phyloP scores from a whole-genome alignment of 805 yeast genomes.

The Candida ovalis region DNA sequence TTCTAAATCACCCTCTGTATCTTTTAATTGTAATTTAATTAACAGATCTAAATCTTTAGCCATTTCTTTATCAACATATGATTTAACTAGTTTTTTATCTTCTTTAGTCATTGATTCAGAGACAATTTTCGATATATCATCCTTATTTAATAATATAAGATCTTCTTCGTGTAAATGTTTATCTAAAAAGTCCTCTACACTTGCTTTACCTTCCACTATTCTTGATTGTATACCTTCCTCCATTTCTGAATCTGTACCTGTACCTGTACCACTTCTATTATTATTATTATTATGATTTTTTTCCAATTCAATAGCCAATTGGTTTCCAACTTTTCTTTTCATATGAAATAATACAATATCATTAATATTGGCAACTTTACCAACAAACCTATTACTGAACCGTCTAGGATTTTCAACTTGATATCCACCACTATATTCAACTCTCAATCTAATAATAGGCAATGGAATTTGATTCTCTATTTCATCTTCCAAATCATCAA shows the following conservation, averaged over 20 bases:
- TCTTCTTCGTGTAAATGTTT: slow-evolving; percentile 59
- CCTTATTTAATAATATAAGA: slow-evolving; percentile 67
- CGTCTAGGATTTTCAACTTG: slow-evolving; percentile 89
- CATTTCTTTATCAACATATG: slow-evolving; percentile 57
- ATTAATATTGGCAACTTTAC: slow-evolving; percentile 85
- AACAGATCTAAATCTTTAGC: slow-evolving; percentile 48
- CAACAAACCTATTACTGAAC: slow-evolving; percentile 87
- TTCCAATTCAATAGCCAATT: slow-evolving; percentile 13
- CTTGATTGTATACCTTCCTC: slow-evolving; percentile 24
- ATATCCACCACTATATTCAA: slow-evolving; percentile 86
- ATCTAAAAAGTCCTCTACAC: slow-evolving; percentile 50
- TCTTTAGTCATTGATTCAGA: slow-evolving; percentile 74
- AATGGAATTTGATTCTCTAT: slow-evolving; percentile 46
- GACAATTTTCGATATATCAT: slow-evolving; percentile 71
- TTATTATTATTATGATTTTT: slow-evolving; percentile 11
- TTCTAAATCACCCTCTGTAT: slow-evolving; percentile 34
- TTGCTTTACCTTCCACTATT: slow-evolving; percentile 15
- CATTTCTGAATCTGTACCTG: no score
- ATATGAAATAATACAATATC: slow-evolving; percentile 74
- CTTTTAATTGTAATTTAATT: slow-evolving; percentile 33
- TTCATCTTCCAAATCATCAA: slow-evolving; percentile 27
- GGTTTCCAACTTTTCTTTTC: slow-evolving; percentile 28
- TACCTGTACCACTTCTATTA: no score
- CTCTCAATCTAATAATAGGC: slow-evolving; percentile 78
- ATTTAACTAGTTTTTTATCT: slow-evolving; percentile 66